These are phyloP conservation scores for Zymoseptoria tritici DNA, from an alignment of 2,329 filamentous ascomycete species.

Conservation along the genomic window DNA sequence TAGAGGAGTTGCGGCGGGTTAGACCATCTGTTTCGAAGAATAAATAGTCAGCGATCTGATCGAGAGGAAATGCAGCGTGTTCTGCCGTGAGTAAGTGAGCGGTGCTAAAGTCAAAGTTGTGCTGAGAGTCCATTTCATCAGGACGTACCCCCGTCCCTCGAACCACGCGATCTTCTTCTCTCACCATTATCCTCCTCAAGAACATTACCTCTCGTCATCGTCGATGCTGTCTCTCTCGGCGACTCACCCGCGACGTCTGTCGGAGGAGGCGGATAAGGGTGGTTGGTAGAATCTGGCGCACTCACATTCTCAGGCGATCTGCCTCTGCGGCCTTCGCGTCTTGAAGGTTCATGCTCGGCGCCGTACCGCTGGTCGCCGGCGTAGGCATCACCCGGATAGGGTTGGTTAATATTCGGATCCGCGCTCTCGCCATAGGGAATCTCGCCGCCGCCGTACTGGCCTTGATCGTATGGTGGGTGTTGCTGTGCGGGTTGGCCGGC, in stretches of 20 bases:
- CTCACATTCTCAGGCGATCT: slow-evolving; percentile 42
- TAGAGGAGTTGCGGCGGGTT: slow-evolving; percentile 4
- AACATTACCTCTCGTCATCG: not conserved
- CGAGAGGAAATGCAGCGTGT: not conserved
- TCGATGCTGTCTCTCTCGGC: not conserved
- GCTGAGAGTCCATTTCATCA: slow-evolving; percentile 9
- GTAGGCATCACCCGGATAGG: slow-evolving; percentile 26
- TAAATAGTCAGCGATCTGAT: not conserved
- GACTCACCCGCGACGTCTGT: not conserved
- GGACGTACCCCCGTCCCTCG: slow-evolving; percentile 23
- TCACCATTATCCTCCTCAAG: slow-evolving; percentile 14
- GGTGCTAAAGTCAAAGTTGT: not conserved
- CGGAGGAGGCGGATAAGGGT: slow-evolving; percentile 5
- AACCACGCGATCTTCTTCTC: slow-evolving; percentile 18
- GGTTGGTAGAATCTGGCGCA: slow-evolving; percentile 24
- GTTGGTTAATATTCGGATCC: slow-evolving; percentile 22
- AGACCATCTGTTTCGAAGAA: slow-evolving; percentile 22
- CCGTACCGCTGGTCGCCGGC: slow-evolving; percentile 26
- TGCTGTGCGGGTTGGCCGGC: slow-evolving; percentile 20
- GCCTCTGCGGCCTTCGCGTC: slow-evolving; percentile 20
- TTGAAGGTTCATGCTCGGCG: slow-evolving; percentile 14
- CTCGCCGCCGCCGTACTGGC: slow-evolving; percentile 21
- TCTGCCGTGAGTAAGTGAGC: no score
- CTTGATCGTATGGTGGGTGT: slow-evolving; percentile 22
- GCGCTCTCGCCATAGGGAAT: slow-evolving; percentile 18